Evolutionary conservation across 2,329 filamentous ascomycete genomes (phyloP).

Genomic region (Pleomassaria siparia): DNA sequence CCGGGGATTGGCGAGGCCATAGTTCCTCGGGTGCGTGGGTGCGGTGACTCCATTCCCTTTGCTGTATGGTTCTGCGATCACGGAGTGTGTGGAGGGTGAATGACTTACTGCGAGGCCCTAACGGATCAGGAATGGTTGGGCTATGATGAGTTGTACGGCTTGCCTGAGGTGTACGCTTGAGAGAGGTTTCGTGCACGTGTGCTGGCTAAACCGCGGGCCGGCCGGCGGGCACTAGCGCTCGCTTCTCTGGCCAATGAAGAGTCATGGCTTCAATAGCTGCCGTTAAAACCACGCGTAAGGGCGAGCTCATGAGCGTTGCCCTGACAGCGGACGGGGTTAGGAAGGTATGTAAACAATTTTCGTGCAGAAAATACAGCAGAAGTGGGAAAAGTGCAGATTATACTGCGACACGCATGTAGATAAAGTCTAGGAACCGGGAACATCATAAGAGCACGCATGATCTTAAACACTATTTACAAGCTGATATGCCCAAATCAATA

Average conservation of each 20-base stretch:
- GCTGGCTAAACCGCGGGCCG: neutral
- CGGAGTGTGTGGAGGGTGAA: neutral
- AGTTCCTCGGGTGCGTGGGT: neutral
- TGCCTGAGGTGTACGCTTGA: neutral
- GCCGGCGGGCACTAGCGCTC: neutral
- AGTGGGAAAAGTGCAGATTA: no score
- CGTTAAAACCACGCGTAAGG: no score
- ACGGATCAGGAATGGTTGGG: neutral
- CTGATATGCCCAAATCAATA: no score
- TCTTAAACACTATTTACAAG: no score
- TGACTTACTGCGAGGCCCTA: neutral
- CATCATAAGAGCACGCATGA: no score
- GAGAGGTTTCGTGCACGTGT: neutral
- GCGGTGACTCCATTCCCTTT: neutral
- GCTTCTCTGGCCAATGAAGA: neutral
- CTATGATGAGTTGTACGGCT: conserved; percentile 1
- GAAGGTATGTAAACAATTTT: no score
- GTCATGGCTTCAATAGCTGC: neutral
- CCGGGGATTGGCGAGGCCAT: neutral
- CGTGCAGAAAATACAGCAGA: no score
- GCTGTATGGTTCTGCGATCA: no score
- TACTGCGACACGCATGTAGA: no score
- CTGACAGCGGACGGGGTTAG: no score
- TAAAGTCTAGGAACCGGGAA: no score
- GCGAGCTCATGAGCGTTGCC: no score